Conservation (phyloP, 768 basidiomycete genomes). For the Terana coerulea region DNA sequence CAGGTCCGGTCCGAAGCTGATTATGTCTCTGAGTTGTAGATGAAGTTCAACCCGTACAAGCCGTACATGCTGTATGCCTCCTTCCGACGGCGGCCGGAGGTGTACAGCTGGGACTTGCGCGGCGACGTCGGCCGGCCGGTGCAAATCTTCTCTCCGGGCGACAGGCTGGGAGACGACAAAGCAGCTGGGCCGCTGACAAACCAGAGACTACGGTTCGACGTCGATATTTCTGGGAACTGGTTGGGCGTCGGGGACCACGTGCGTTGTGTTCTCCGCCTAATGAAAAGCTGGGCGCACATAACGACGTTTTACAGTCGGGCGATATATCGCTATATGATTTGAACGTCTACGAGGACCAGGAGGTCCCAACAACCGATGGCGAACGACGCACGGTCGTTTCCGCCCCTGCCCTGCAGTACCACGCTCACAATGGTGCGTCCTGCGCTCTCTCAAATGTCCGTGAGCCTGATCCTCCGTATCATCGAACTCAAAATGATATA, state of each 20-base stretch:
- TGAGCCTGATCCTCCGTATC: neutral
- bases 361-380: slow-evolving; percentile 7
- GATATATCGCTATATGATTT: slow-evolving; percentile 58
- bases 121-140: slow-evolving; percentile 44
- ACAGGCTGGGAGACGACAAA: neutral
- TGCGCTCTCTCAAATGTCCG: too few species aligned
- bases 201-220: slow-evolving; percentile 74
- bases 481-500: slow-evolving; percentile 24
- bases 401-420: slow-evolving; percentile 35
- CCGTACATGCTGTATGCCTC: slow-evolving; percentile 77
- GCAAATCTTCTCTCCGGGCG: slow-evolving; percentile 26
- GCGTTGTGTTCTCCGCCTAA: slow-evolving; percentile 19
- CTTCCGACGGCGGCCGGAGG: slow-evolving; percentile 58
- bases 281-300: neutral
- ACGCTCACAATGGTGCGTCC: slow-evolving; percentile 52
- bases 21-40: slow-evolving; percentile 34
- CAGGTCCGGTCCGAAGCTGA: neutral
- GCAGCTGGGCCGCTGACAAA: slow-evolving; percentile 48
- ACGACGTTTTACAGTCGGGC: slow-evolving; percentile 44
- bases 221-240: slow-evolving; percentile 65
- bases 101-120: slow-evolving; percentile 82
- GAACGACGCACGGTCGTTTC: slow-evolving; percentile 10
- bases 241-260: slow-evolving; percentile 70
- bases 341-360: slow-evolving; percentile 5
- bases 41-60: slow-evolving; percentile 71